Evolutionary conservation across 306 rosid genomes (phyloP).

Genomic region (Lathyrus oleraceus): DNA sequence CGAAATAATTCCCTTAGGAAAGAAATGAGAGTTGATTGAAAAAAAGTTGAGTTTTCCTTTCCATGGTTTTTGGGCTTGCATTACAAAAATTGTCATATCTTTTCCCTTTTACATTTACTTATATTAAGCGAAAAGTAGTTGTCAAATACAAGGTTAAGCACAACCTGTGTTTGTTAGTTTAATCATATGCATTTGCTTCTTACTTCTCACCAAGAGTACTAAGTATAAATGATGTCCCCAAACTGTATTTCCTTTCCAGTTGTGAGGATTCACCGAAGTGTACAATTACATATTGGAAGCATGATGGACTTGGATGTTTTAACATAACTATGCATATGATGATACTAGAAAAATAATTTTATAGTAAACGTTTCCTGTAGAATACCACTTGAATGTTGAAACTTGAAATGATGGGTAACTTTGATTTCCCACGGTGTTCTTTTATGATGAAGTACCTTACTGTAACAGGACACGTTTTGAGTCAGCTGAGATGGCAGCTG

Average conservation of each 20-base stretch:
- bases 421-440: conserved; percentile 27
- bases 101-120: not conserved
- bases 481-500: conserved; percentile 78
- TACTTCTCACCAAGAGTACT: not conserved
- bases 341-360: not conserved
- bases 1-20: not conserved
- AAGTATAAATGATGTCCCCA: not conserved
- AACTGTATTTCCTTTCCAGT: no score
- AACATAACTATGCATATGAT: not conserved
- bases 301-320: not conserved
- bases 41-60: not conserved
- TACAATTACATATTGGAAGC: no score
- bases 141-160: not conserved
- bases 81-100: not conserved
- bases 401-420: conserved; percentile 22
- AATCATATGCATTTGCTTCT: not conserved
- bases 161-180: not conserved
- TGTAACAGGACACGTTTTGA: conserved; percentile 73
- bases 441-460: conserved; percentile 38
- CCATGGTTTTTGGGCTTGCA: not conserved
- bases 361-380: not conserved
- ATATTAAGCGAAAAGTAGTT: not conserved
- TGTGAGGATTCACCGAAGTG: no score
- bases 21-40: not conserved
- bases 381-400: conserved; percentile 16